Conservation (phyloP, 2,329 filamentous ascomycete genomes). For the Aspergillus sergii region DNA sequence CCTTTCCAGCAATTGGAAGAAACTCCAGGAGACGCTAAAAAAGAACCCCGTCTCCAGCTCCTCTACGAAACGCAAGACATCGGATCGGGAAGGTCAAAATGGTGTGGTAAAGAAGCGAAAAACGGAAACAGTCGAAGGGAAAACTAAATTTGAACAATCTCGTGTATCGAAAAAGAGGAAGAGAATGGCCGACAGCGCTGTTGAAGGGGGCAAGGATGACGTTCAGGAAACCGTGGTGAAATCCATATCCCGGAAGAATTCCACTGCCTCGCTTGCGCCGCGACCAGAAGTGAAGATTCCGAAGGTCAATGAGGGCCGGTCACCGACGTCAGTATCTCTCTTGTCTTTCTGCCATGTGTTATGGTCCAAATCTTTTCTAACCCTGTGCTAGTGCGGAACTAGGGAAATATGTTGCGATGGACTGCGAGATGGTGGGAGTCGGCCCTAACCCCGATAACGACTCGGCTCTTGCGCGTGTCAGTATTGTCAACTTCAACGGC, state of each 20-base stretch:
- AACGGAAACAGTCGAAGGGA: slow-evolving; percentile 22
- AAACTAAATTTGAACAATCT: slow-evolving; percentile 26
- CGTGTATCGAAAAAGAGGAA: slow-evolving; percentile 29
- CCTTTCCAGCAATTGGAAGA: slow-evolving; percentile 55
- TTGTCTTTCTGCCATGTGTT: slow-evolving; percentile 16
- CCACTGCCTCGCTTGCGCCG: slow-evolving; percentile 51
- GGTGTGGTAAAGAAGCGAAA: slow-evolving; percentile 38
- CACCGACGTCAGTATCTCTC: slow-evolving; percentile 39
- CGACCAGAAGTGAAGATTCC: slow-evolving; percentile 47
- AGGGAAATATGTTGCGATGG: slow-evolving; percentile 89
- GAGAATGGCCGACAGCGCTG: slow-evolving; percentile 33
- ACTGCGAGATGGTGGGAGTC: slow-evolving; percentile 98
- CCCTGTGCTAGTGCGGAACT: slow-evolving; percentile 61
- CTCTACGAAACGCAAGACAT: slow-evolving; percentile 36
- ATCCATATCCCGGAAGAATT: slow-evolving; percentile 66
- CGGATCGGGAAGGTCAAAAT: slow-evolving; percentile 34
- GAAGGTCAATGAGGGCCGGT: slow-evolving; percentile 66
- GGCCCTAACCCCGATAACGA: slow-evolving; percentile 63
- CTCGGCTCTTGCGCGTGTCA: slow-evolving; percentile 82
- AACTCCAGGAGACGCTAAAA: slow-evolving; percentile 50
- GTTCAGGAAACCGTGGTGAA: slow-evolving; percentile 62
- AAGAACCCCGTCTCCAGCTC: slow-evolving; percentile 28
- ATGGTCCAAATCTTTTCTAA: slow-evolving; percentile 15
- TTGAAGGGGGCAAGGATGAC: slow-evolving; percentile 49
- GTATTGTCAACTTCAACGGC: slow-evolving; percentile 90